Percentiles rank a stretch among this genome's conserved stretches.
Conservation (phyloP, 306 rosid genomes). For the Malus orientalis region DNA sequence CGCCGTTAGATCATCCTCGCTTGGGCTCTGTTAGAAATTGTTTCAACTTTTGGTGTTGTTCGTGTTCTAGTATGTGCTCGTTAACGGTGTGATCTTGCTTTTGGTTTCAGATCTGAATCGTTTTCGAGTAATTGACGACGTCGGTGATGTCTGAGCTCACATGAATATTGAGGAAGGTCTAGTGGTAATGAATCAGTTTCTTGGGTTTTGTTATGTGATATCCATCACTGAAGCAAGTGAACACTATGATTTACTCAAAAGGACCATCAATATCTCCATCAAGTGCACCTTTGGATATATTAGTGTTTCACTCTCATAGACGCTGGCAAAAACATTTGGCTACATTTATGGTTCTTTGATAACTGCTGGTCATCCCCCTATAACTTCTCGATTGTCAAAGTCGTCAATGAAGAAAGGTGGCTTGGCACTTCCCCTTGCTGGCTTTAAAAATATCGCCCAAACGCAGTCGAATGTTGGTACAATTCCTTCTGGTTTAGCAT, state of each 20-base stretch:
- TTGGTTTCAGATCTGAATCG: slow-evolving; percentile 53
- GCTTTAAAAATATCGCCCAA: slow-evolving; percentile 48
- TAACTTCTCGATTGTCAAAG: slow-evolving; percentile 48
- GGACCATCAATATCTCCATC: slow-evolving; percentile 22
- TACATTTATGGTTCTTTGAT: slow-evolving; percentile 23
- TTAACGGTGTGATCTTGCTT: slow-evolving; percentile 27
- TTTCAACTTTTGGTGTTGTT: slow-evolving; percentile 25
- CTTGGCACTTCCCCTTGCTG: slow-evolving; percentile 40
- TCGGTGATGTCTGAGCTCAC: slow-evolving; percentile 47
- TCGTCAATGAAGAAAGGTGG: slow-evolving; percentile 51
- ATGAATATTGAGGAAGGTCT: slow-evolving; percentile 37
- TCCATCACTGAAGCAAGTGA: slow-evolving; percentile 26
- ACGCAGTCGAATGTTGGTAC: slow-evolving; percentile 39
- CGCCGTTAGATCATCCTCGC: slow-evolving; percentile 26
- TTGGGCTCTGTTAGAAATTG: slow-evolving; percentile 3
- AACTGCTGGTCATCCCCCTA: slow-evolving; percentile 33
- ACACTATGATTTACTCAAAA: slow-evolving; percentile 1
- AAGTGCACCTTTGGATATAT: slow-evolving; percentile 22
- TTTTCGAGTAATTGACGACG: slow-evolving; percentile 24
- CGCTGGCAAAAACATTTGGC: slow-evolving; percentile 21
- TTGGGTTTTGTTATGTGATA: slow-evolving; percentile 39
- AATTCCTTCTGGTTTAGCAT: slow-evolving; percentile 51
- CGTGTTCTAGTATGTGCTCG: slow-evolving; percentile 8
- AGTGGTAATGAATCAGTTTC: slow-evolving; percentile 32
- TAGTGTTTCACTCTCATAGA: slow-evolving; percentile 11